Evolutionary conservation across 1,284 basidiomycete genomes (phyloP).

Genomic region (Puccinia horiana): DNA sequence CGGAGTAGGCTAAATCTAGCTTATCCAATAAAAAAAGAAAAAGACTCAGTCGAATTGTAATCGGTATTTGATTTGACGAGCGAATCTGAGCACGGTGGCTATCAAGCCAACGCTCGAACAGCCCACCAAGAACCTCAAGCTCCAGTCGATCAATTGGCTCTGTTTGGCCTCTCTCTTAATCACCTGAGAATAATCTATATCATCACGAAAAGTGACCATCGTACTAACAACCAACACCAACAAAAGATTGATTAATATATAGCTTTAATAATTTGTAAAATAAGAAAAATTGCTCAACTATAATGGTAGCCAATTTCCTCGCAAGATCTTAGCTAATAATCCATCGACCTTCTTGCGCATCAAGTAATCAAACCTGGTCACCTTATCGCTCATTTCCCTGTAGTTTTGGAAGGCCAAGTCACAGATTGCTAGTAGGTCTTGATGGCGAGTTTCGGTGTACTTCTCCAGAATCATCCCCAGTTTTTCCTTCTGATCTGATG

Average conservation of each 20-base stretch:
- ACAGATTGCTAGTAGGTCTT: conserved; percentile 84
- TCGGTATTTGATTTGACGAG: neutral
- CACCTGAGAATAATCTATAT: conserved; percentile 45
- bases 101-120: conserved; percentile 30
- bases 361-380: conserved; percentile 33
- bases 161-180: conserved; percentile 35
- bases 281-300: conserved; percentile 16
- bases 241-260: conserved; percentile 67
- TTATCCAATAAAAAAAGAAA: too few relatives aligned
- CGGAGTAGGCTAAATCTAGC: too few relatives aligned
- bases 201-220: conserved; percentile 48
- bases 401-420: conserved; percentile 94
- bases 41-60: neutral
- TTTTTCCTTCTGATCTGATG: conserved; percentile 54
- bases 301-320: conserved; percentile 44
- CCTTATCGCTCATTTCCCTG: conserved; percentile 64
- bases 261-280: conserved; percentile 64
- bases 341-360: conserved; percentile 36
- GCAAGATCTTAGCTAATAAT: conserved; percentile 45
- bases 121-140: conserved; percentile 20
- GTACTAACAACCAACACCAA: conserved; percentile 65
- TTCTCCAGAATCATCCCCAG: conserved; percentile 70
- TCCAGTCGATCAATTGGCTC: conserved; percentile 41
- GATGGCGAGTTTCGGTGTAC: conserved; percentile 79
- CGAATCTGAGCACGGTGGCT: conserved; percentile 6